Conservation (phyloP, 2,329 filamentous ascomycete species). For the Paramyrothecium sp. region DNA sequence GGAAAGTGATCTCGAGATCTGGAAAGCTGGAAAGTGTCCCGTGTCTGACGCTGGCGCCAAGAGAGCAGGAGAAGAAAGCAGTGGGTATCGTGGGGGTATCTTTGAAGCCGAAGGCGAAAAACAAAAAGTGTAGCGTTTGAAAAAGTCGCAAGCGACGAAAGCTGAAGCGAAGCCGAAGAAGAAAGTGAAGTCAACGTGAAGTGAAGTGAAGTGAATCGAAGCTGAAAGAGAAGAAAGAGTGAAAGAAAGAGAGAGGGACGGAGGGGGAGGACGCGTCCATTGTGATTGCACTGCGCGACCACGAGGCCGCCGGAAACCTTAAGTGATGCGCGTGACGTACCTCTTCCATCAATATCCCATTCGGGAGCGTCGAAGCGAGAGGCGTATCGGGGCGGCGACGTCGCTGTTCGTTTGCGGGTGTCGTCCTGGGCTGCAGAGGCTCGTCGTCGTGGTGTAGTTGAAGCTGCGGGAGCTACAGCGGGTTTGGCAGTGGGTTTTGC, state of each 20-base stretch:
- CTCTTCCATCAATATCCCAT: too few species aligned
- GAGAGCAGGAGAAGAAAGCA: neutral
- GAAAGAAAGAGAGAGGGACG: neutral
- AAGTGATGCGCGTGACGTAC: too few species aligned
- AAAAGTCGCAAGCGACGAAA: neutral
- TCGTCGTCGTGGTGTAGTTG: neutral
- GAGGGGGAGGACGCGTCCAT: neutral
- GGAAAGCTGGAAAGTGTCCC: neutral
- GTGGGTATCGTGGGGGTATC: neutral
- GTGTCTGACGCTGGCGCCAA: neutral
- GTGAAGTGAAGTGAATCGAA: neutral
- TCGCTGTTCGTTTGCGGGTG: neutral
- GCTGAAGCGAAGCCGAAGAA: neutral
- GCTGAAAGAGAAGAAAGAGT: neutral
- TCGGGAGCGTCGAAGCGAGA: too few species aligned
- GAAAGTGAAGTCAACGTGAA: slow-evolving; percentile 6
- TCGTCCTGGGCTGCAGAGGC: too few species aligned
- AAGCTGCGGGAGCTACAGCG: neutral
- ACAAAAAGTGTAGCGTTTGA: neutral
- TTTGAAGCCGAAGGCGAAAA: neutral
- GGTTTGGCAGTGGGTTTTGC: neutral
- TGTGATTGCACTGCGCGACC: neutral
- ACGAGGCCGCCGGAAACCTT: too few species aligned
- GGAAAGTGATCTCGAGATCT: neutral
- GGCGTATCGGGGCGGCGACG: neutral